Evolutionary conservation across 495 filamentous ascomycete species (phyloP).

Genomic region (Penicillium mononematosum): DNA sequence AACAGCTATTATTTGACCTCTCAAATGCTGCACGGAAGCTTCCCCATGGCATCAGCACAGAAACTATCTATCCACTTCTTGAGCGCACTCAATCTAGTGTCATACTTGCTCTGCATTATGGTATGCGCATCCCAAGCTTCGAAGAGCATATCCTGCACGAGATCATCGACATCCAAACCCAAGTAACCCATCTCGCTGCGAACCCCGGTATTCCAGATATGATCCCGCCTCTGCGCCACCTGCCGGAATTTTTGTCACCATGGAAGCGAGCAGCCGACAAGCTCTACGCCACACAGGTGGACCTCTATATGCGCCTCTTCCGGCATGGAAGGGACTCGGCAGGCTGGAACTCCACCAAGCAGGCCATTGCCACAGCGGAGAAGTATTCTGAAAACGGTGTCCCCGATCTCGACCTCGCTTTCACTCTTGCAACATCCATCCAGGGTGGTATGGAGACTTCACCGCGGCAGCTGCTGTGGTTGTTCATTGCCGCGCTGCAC

Average conservation of each 20-base stretch:
- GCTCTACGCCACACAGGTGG: slow-evolving; percentile 25
- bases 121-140: slow-evolving; percentile 30
- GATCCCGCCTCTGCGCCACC: slow-evolving; percentile 33
- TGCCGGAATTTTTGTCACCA: slow-evolving; percentile 30
- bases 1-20: slow-evolving; percentile 29
- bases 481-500: slow-evolving; percentile 29
- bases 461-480: slow-evolving; percentile 32
- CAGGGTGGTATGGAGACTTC: slow-evolving; percentile 36
- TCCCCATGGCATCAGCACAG: slow-evolving; percentile 17
- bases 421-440: slow-evolving; percentile 31
- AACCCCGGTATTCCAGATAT: slow-evolving; percentile 34
- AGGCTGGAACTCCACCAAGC: slow-evolving; percentile 34
- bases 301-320: slow-evolving; percentile 31
- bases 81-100: slow-evolving; percentile 34
- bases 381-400: slow-evolving; percentile 17
- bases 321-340: slow-evolving; percentile 19
- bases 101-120: slow-evolving; percentile 36
- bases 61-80: slow-evolving; percentile 23
- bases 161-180: slow-evolving; percentile 23
- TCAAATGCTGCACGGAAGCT: neutral
- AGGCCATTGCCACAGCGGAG: slow-evolving; percentile 25
- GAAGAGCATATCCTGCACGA: slow-evolving; percentile 32
- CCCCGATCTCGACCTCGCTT: slow-evolving; percentile 30
- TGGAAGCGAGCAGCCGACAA: slow-evolving; percentile 32
- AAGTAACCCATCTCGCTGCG: slow-evolving; percentile 29